Conservation (phyloP, 208 protist species). For the Acanthamoeba lenticulata region DNA sequence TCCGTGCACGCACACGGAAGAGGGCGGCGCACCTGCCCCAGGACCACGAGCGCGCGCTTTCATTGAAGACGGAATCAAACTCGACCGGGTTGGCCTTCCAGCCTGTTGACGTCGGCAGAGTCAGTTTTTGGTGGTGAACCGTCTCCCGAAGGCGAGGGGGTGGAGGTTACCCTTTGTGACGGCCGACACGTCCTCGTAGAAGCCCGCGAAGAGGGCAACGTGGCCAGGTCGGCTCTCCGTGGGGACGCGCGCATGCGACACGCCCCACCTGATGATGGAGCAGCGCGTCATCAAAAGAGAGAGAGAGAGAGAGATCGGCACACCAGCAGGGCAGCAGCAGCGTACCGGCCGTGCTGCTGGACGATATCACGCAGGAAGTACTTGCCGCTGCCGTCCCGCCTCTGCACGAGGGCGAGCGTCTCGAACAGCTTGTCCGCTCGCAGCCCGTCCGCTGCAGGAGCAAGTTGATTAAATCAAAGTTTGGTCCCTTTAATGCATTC, state of each 20-base stretch:
- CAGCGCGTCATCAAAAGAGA: background rate
- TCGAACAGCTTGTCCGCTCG: slow-evolving; percentile 86
- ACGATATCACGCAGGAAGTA: slow-evolving; percentile 78
- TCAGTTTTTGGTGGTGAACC: background rate
- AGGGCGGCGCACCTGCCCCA: slow-evolving; percentile 75
- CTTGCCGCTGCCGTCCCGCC: slow-evolving; percentile 48
- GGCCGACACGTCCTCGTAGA: slow-evolving; percentile 89
- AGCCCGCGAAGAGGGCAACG: slow-evolving; percentile 88
- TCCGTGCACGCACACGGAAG: background rate
- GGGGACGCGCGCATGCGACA: slow-evolving; percentile 83
- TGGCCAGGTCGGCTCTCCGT: slow-evolving; percentile 89
- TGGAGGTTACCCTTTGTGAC: slow-evolving; percentile 82
- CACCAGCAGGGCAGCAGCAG: background rate
- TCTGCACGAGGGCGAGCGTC: background rate
- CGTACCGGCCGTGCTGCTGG: slow-evolving; percentile 67
- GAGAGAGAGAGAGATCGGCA: background rate
- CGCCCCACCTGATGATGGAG: slow-evolving; percentile 74
- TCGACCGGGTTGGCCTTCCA: slow-evolving; percentile 89
- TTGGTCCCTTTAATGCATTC: background rate
- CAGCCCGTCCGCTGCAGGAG: slow-evolving; percentile 80
- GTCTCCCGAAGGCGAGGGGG: background rate
- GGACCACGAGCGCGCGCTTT: slow-evolving; percentile 75
- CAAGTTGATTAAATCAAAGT: background rate
- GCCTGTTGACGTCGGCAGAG: background rate
- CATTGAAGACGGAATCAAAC: slow-evolving; percentile 89